Conservation (phyloP, 2,329 filamentous ascomycete species). For the Fonsecaea erecta region DNA sequence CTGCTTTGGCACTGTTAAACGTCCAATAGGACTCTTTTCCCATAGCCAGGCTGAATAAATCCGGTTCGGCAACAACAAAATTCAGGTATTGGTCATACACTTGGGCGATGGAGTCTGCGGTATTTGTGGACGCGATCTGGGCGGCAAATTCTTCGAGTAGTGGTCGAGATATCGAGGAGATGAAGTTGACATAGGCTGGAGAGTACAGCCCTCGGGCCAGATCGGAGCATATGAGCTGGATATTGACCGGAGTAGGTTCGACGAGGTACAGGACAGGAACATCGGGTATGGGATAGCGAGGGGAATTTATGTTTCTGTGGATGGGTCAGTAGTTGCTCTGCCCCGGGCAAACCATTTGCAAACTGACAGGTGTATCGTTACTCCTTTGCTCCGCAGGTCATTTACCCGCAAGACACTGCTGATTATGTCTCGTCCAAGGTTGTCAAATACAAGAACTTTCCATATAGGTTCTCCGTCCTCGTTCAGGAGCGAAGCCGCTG, state of each 20-base stretch:
- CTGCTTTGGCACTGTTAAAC: constrained; percentile 73
- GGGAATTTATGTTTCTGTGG: constrained; percentile 74
- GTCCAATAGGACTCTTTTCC: constrained; percentile 93
- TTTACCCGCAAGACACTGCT: constrained; percentile 94
- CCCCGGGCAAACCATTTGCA: not conserved
- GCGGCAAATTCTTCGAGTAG: constrained; percentile 93
- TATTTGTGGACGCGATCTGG: constrained; percentile 81
- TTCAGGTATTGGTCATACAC: constrained; percentile 97
- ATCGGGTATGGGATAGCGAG: constrained; percentile 89
- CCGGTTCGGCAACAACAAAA: constrained; percentile 93
- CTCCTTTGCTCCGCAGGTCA: constrained; percentile 89
- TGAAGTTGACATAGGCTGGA: constrained; percentile 94
- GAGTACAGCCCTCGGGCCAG: constrained; percentile 86
- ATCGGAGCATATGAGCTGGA: constrained; percentile 81
- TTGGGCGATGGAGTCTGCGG: constrained; percentile 86
- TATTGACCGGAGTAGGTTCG: constrained; percentile 80
- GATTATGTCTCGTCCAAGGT: constrained; percentile 89
- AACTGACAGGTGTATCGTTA: constrained; percentile 88
- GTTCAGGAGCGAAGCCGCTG: constrained; percentile 79
- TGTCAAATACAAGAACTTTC: constrained; percentile 97
- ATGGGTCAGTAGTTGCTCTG: constrained; percentile 14
- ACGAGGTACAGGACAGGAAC: constrained; percentile 96
- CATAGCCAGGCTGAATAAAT: constrained; percentile 92
- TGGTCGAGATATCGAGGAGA: constrained; percentile 87
- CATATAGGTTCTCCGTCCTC: constrained; percentile 84